phyloP scores from a whole-genome alignment of 495 filamentous ascomycete genomes.

The Neurospora sp. region DNA sequence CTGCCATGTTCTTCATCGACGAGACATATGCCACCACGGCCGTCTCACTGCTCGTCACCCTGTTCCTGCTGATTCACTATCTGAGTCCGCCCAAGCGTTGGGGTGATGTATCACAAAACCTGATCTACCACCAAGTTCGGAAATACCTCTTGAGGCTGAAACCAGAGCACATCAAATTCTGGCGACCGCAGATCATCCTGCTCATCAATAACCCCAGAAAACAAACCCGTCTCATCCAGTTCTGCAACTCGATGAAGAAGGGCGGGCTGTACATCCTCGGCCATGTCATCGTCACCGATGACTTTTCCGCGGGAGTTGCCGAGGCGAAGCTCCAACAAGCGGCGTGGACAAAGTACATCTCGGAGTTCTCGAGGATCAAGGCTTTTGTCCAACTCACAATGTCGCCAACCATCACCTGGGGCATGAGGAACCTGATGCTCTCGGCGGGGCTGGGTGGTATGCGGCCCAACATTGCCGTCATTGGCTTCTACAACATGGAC shows the following conservation, averaged over 20 bases:
- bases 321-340: constrained; percentile 74
- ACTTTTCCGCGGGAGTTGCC: constrained; percentile 66
- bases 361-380: constrained; percentile 72
- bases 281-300: constrained; percentile 76
- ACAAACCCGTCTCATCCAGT: constrained; percentile 74
- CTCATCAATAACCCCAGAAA: constrained; percentile 72
- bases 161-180: constrained; percentile 88
- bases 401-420: constrained; percentile 77
- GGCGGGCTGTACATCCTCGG: constrained; percentile 76
- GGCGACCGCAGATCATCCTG: constrained; percentile 75
- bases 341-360: constrained; percentile 77
- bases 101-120: constrained; percentile 81
- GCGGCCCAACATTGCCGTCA: constrained; percentile 77
- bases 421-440: constrained; percentile 69
- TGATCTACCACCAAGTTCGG: constrained; percentile 87
- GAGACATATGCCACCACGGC: constrained; percentile 69
- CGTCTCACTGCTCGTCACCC: constrained; percentile 58
- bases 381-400: constrained; percentile 81
- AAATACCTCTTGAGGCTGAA: constrained; percentile 76
- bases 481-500: constrained; percentile 66
- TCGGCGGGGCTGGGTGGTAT: constrained; percentile 82
- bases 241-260: constrained; percentile 87
- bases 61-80: constrained; percentile 82
- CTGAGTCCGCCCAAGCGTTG: constrained; percentile 75
- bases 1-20: constrained; percentile 85